Conservation (phyloP, 768 basidiomycete genomes). For the Pisolithus albus region DNA sequence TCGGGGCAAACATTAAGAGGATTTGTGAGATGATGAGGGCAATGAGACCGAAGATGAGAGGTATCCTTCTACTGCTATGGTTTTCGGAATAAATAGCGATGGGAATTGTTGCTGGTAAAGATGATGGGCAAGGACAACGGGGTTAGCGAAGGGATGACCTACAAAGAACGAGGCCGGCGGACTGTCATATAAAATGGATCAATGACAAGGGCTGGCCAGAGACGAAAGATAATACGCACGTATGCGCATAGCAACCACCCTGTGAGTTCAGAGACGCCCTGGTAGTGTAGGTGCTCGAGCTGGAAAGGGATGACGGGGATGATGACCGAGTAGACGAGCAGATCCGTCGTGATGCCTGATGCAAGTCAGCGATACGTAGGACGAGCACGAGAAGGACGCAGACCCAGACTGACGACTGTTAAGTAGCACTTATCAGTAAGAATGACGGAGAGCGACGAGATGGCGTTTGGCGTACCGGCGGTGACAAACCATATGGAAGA, state of each 20-base stretch:
- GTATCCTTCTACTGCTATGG: constrained; percentile 38
- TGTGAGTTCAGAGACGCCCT: constrained; percentile 40
- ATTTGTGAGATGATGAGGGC: constrained; percentile 48
- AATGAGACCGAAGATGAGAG: constrained; percentile 45
- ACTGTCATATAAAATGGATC: constrained; percentile 29
- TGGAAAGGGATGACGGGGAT: constrained; percentile 62
- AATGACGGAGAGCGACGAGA: neutral
- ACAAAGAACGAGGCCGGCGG: constrained; percentile 51
- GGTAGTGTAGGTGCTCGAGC: constrained; percentile 42
- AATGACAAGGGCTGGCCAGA: neutral
- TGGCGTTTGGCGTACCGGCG: constrained; percentile 23
- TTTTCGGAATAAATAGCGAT: constrained; percentile 51
- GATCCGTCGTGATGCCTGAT: constrained; percentile 39
- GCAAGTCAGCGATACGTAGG: neutral
- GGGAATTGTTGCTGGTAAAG: constrained; percentile 44
- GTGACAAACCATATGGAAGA: constrained; percentile 54
- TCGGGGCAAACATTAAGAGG: constrained; percentile 57
- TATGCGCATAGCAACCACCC: constrained; percentile 60
- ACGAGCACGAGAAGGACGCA: constrained; percentile 6
- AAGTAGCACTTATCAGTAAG: neutral
- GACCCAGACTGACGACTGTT: constrained; percentile 45
- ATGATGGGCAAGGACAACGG: neutral
- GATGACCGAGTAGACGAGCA: constrained; percentile 55
- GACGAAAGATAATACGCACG: constrained; percentile 28
- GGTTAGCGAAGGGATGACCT: constrained; percentile 11